A percentile compares a stretch with the other conserved stretches of the same genome.
Evolutionary conservation across 768 basidiomycete species (phyloP).

Genomic region (Tylopilus subfusipes): DNA sequence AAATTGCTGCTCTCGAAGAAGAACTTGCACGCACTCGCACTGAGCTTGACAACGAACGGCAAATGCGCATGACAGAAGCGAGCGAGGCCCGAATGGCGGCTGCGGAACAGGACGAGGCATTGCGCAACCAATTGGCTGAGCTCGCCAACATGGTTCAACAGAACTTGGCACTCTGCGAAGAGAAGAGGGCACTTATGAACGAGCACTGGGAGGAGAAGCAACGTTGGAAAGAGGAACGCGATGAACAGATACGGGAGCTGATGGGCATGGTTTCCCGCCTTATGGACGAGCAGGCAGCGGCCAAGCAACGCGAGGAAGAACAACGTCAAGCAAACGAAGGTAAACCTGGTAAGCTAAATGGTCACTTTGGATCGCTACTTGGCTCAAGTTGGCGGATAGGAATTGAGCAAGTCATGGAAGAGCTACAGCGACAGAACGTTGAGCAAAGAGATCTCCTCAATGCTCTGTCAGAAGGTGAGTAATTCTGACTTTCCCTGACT

Average conservation of each 20-base stretch:
- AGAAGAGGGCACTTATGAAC: slow-evolving; percentile 60
- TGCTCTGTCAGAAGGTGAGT: neutral
- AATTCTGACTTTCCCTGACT: neutral
- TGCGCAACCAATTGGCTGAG: slow-evolving; percentile 52
- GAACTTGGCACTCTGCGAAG: slow-evolving; percentile 50
- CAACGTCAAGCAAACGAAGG: slow-evolving; percentile 48
- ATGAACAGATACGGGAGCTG: slow-evolving; percentile 54
- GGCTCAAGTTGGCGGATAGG: slow-evolving; percentile 35
- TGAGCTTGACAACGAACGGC: slow-evolving; percentile 63
- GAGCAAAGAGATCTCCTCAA: neutral
- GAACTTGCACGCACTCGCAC: slow-evolving; percentile 54
- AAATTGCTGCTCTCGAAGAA: slow-evolving; percentile 59
- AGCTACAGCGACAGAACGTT: slow-evolving; percentile 58
- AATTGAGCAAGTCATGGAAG: slow-evolving; percentile 57
- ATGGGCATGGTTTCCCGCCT: slow-evolving; percentile 64
- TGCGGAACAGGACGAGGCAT: slow-evolving; percentile 44
- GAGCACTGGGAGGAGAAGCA: slow-evolving; percentile 63
- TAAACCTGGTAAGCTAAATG: slow-evolving; percentile 50
- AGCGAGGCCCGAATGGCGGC: slow-evolving; percentile 62
- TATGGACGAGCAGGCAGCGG: slow-evolving; percentile 51
- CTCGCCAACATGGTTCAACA: slow-evolving; percentile 67
- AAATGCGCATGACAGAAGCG: slow-evolving; percentile 54
- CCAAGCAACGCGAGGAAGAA: slow-evolving; percentile 50
- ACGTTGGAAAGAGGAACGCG: slow-evolving; percentile 54
- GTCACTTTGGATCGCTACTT: neutral